These are phyloP conservation scores for Neoascochyta sp. DNA, from an alignment of 2,329 filamentous ascomycete genomes.

Conservation along the genomic window DNA sequence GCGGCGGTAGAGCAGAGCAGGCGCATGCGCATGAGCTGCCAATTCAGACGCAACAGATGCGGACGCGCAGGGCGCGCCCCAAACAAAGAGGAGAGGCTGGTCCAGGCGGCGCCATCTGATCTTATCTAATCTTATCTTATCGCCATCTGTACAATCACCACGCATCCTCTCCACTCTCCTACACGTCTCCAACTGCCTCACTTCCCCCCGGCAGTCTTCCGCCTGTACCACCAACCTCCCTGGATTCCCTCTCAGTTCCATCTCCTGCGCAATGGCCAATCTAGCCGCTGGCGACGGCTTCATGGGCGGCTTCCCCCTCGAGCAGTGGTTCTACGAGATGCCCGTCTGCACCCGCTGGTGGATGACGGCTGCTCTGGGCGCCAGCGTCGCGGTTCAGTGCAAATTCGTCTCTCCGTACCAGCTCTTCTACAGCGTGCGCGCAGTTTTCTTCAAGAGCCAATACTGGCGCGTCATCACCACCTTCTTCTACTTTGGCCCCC, in stretches of 20 bases:
- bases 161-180: no score
- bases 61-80: slow-evolving; percentile 2
- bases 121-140: slow-evolving; percentile 12
- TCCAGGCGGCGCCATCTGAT: slow-evolving; percentile 1
- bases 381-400: slow-evolving; percentile 87
- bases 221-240: slow-evolving; percentile 9
- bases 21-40: no score
- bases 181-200: background rate
- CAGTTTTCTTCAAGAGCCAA: slow-evolving; percentile 90
- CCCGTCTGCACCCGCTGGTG: slow-evolving; percentile 93
- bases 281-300: slow-evolving; percentile 42
- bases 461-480: slow-evolving; percentile 97
- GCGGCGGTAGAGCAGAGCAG: no score
- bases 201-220: no score
- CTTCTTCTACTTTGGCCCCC: slow-evolving; percentile 94
- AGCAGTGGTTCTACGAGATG: slow-evolving; percentile 99
- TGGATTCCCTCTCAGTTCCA: no score
- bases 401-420: slow-evolving; percentile 90
- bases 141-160: no score
- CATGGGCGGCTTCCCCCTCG: slow-evolving; percentile 67
- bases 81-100: slow-evolving; percentile 1
- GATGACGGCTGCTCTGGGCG: slow-evolving; percentile 88
- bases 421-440: slow-evolving; percentile 92
- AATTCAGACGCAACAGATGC: no score
- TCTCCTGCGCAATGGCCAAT: no score